Evolutionary conservation across 305 asterid genomes (phyloP).

Genomic region (Solanum hybrid): DNA sequence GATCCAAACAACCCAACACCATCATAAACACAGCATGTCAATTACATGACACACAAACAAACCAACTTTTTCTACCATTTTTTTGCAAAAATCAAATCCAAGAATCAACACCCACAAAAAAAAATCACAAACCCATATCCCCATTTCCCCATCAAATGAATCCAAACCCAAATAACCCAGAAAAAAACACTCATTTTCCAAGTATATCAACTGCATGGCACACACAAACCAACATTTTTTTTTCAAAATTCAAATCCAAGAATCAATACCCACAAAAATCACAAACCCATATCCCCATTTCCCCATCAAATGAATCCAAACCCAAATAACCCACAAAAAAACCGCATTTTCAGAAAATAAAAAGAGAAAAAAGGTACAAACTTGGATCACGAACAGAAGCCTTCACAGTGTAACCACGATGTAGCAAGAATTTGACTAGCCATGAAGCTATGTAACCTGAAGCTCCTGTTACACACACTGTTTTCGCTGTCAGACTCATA

Average conservation of each 20-base stretch:
- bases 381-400: slow-evolving; percentile 23
- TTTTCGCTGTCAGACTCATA: slow-evolving; percentile 8
- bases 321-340: background rate
- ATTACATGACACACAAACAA: background rate
- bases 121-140: background rate
- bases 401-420: slow-evolving; percentile 27
- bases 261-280: background rate
- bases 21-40: background rate
- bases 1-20: background rate
- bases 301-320: background rate
- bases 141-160: background rate
- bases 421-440: slow-evolving; percentile 27
- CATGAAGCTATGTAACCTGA: slow-evolving; percentile 36
- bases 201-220: background rate
- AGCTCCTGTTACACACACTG: slow-evolving; percentile 31
- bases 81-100: background rate
- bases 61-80: background rate
- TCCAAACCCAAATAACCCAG: background rate
- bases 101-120: background rate
- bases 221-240: background rate
- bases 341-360: background rate
- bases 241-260: background rate
- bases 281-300: background rate
- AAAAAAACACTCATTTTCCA: background rate
- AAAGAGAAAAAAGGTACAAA: background rate